Conservation (phyloP, 2,329 filamentous ascomycete genomes). For the Colletotrichum lentis region DNA sequence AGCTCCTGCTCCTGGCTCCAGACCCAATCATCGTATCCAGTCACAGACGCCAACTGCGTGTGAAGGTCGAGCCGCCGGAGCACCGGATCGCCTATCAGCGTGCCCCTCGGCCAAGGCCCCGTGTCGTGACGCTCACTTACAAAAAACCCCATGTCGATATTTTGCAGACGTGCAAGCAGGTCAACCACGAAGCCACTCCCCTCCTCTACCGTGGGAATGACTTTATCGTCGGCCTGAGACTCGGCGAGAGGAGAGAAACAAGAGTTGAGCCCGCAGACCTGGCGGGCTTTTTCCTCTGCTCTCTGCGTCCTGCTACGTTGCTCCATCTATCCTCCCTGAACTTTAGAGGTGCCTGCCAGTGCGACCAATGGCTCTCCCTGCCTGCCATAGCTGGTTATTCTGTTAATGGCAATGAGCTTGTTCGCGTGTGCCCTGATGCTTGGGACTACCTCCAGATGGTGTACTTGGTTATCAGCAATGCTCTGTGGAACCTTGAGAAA, state of each 20-base stretch:
- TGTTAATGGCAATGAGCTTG: not conserved
- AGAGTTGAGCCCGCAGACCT: conserved; percentile 5
- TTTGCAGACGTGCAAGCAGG: conserved; percentile 44
- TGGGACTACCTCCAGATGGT: not conserved
- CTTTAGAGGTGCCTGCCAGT: conserved; percentile 40
- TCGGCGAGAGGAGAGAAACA: conserved; percentile 35
- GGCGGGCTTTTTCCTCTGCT: conserved; percentile 39
- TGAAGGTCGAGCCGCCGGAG: conserved; percentile 30
- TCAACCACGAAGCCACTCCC: conserved; percentile 45
- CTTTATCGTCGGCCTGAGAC: conserved; percentile 41
- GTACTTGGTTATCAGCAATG: conserved; percentile 11
- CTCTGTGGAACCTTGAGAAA: conserved; percentile 16
- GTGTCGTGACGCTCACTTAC: conserved; percentile 18
- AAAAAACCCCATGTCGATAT: conserved; percentile 41
- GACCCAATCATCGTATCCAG: conserved; percentile 35
- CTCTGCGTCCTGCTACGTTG: conserved; percentile 40
- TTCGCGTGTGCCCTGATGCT: not conserved
- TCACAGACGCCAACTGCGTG: conserved; percentile 27
- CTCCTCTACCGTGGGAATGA: conserved; percentile 45
- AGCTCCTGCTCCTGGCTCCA: conserved; percentile 40
- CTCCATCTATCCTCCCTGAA: conserved; percentile 32
- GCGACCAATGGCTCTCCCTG: conserved; percentile 27
- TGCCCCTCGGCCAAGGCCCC: conserved; percentile 27
- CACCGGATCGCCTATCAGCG: conserved; percentile 25
- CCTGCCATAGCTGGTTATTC: not conserved